Evolutionary conservation across 305 asterid genomes (phyloP), one percentile per base, ranked within the genome.

Genomic region (Fraxinus angustifolia): DNA sequence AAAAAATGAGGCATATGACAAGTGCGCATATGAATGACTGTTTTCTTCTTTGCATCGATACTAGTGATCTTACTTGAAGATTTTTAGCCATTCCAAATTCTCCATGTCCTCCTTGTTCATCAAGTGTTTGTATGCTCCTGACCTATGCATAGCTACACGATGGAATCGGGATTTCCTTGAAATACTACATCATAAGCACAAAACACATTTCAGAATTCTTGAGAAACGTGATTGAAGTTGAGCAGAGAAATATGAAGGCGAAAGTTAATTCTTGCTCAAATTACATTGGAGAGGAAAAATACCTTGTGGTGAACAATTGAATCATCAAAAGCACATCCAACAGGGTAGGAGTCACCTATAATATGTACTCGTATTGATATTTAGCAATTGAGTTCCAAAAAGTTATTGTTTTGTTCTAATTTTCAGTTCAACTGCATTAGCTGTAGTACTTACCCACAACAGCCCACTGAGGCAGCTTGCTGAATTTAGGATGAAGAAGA

Each of bases 401-500:
- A 1, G 33, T 8, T 23, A 3, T 6, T 62, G 16, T 23, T 62
- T 36, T 36, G 50, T 36, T 35, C 12, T 73, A 35, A 35, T 73
- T 35, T 72, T 8, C 50, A 53, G 62, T 53, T 53, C 62, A 16
- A 16, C 21, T 35, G 26, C 56, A 62, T 23, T 62, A 21, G 62
- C 62, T 16, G 62, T 50, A 50, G 0, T 42, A 14, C 83, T 81
- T 60, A 84, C 91, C 91, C 7, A 88, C 94, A 75, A 89, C 94
- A 73, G 93, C 91, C 94, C 93, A 91, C 53, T 91, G 94, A 42
- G 93, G 93, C 33, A 91, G 91, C 76, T 84, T 90, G 75, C 93
- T 92, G 86, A 91, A 89, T 60, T 80, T 86, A 53, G 92, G 90
- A 21, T 84, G 87, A 60, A 84, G 87, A 75, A 89, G 90, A 62